Evolutionary conservation across 352 stramenopile species (phyloP).

Genomic region (Phytophthora constricta): DNA sequence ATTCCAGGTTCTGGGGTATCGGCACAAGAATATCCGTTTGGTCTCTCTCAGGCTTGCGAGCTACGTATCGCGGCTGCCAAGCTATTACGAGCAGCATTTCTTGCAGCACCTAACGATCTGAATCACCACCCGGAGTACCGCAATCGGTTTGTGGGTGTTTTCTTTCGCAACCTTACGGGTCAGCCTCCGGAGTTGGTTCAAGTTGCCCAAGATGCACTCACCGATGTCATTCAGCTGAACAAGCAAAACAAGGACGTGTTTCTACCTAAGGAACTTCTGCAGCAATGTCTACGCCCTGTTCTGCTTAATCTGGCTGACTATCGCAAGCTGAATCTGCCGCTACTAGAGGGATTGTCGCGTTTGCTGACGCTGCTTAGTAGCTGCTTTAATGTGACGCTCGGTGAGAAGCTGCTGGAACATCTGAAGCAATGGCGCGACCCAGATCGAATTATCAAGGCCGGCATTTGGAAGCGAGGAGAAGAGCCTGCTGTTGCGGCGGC

Average conservation of each 20-base stretch:
- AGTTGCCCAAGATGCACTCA: conserved; percentile 82
- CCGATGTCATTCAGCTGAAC: conserved; percentile 84
- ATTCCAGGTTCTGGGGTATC: conserved; percentile 53
- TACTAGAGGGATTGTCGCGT: conserved; percentile 93
- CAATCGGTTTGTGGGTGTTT: conserved; percentile 88
- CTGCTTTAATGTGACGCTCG: conserved; percentile 98
- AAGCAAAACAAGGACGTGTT: conserved; percentile 88
- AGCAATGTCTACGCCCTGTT: conserved; percentile 96
- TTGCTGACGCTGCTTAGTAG: conserved; percentile 95
- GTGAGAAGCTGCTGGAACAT: conserved; percentile 97
- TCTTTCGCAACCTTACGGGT: conserved; percentile 92
- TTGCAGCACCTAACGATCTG: conserved; percentile 81
- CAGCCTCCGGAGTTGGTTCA: conserved; percentile 85
- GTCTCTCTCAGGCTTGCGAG: conserved; percentile 80
- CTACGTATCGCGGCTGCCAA: conserved; percentile 89
- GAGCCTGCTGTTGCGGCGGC: conserved; percentile 95
- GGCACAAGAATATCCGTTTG: conserved; percentile 88
- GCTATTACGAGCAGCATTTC: conserved; percentile 86
- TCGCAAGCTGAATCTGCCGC: conserved; percentile 95
- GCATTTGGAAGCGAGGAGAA: conserved; percentile 94
- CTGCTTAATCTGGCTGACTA: conserved; percentile 97
- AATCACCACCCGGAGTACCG: conserved; percentile 87
- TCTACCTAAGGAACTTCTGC: conserved; percentile 95
- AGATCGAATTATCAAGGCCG: conserved; percentile 90
- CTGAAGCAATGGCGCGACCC: conserved; percentile 94